Conservation (phyloP, 2,329 filamentous ascomycete species). For the Fonsecaea monophora region DNA sequence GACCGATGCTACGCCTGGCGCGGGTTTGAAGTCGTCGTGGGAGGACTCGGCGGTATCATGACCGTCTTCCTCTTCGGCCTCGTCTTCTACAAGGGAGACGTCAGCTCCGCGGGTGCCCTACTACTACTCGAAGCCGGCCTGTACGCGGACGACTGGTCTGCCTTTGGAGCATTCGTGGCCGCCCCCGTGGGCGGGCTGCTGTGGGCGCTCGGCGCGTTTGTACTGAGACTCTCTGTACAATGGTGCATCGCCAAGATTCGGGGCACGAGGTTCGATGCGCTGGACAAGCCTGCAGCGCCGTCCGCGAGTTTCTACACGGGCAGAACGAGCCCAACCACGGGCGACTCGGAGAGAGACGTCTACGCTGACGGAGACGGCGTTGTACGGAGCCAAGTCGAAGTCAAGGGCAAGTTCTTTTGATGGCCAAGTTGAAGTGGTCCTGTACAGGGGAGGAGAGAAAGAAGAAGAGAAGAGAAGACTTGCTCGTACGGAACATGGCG, state of each 20-base stretch:
- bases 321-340: conserved; percentile 8
- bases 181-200: conserved; percentile 77
- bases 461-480: neutral
- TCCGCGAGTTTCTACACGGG: conserved; percentile 37
- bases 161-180: conserved; percentile 79
- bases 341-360: conserved; percentile 25
- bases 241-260: conserved; percentile 63
- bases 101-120: conserved; percentile 67
- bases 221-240: conserved; percentile 64
- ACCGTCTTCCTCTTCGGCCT: conserved; percentile 82
- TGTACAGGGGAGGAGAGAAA: neutral
- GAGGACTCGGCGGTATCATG: conserved; percentile 77
- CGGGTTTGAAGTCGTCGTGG: conserved; percentile 80
- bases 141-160: conserved; percentile 79
- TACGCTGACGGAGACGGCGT: conserved; percentile 36
- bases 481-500: neutral
- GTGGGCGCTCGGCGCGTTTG: conserved; percentile 71
- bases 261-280: conserved; percentile 70
- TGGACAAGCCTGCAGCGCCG: conserved; percentile 62
- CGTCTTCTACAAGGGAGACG: conserved; percentile 73
- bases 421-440: no score
- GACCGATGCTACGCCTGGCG: conserved; percentile 74
- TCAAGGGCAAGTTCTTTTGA: conserved; percentile 41
- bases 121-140: conserved; percentile 75
- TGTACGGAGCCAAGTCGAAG: conserved; percentile 34